Conservation (phyloP, 306 rosid genomes). For the Cyamopsis tetragonoloba region DNA sequence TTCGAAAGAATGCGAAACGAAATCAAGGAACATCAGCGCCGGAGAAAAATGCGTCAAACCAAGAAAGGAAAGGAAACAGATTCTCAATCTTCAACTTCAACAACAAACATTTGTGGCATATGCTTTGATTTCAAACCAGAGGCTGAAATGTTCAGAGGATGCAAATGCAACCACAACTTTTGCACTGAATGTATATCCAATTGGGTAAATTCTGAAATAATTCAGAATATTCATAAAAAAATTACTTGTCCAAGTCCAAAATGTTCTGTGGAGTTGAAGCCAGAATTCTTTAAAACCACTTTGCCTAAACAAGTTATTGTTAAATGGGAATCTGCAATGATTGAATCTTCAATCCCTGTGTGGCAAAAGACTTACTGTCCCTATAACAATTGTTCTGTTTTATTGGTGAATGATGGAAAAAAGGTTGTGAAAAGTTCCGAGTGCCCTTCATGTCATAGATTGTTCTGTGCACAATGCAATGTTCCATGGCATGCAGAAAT, state of each 20-base stretch:
- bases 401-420: neutral
- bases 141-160: neutral
- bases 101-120: no score
- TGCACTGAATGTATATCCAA: slow-evolving; percentile 18
- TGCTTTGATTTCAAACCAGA: neutral
- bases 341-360: neutral
- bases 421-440: no score
- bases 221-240: neutral
- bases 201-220: neutral
- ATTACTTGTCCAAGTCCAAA: slow-evolving; percentile 5
- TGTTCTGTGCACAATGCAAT: slow-evolving; percentile 22
- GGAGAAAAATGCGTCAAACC: no score
- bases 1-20: no score
- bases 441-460: slow-evolving; percentile 23
- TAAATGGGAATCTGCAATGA: neutral
- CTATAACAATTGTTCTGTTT: slow-evolving; percentile 2
- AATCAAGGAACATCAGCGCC: no score
- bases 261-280: slow-evolving; percentile 3
- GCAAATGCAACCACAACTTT: slow-evolving; percentile 9
- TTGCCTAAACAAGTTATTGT: neutral
- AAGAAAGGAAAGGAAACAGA: no score
- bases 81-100: no score
- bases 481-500: slow-evolving; percentile 21
- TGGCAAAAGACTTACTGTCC: neutral
- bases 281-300: neutral